Percentiles rank a stretch among this genome's conserved stretches.
Evolutionary conservation across 169 alveolate species (phyloP).

Genomic region (Plasmodium knowlesi): DNA sequence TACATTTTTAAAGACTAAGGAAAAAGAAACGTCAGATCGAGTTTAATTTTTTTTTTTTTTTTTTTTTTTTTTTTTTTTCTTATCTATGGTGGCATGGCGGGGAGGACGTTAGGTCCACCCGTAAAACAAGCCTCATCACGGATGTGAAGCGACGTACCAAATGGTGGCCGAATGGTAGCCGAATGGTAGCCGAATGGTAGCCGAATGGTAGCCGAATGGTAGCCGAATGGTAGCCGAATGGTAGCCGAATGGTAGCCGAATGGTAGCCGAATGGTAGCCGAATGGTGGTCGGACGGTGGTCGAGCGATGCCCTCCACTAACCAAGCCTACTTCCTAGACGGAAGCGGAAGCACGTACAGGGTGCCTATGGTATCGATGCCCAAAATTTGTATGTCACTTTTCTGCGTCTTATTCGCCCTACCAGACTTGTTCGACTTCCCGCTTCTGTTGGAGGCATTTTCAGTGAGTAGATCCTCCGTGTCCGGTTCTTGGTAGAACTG

Average conservation of each 20-base stretch:
- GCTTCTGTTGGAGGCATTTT: conserved; percentile 6
- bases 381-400: conserved; percentile 15
- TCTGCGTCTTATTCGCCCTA: conserved; percentile 1
- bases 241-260: too few relatives aligned
- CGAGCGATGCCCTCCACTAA: too few relatives aligned
- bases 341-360: conserved; percentile 31
- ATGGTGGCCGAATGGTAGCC: too few relatives aligned
- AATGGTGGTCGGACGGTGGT: too few relatives aligned
- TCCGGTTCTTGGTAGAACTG: conserved; percentile 28
- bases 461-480: conserved; percentile 8
- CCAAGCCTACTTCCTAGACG: not conserved
- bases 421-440: not conserved
- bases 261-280: too few relatives aligned
- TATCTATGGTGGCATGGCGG: too few relatives aligned
- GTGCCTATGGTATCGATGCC: conserved; percentile 44
- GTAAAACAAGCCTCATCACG: not conserved
- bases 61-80: not conserved
- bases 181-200: too few relatives aligned
- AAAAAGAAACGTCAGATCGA: not conserved
- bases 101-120: not conserved
- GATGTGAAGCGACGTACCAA: too few relatives aligned
- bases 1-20: not conserved
- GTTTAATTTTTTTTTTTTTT: not conserved
- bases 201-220: too few relatives aligned
- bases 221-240: too few relatives aligned